Evolutionary conservation across 768 basidiomycete genomes (phyloP), one percentile per base, ranked within the genome.

Genomic region (Crucibulum laeve): DNA sequence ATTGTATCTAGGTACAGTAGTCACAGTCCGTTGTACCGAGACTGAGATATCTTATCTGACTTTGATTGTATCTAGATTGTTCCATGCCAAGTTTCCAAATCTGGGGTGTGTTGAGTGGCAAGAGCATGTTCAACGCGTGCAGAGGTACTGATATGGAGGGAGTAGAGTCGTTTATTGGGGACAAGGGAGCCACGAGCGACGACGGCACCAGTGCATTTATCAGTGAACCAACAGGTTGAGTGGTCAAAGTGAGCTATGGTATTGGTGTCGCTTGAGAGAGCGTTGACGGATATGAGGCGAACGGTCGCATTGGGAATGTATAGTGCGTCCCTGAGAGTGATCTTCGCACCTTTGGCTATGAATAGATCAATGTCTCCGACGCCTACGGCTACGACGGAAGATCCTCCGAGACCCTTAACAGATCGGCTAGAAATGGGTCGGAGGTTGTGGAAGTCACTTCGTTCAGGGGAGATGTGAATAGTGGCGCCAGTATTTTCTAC

Each of bases 331-430:
- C 47, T 4, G 0, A 61, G 44, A 0, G 30, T 46, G 15, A 59
- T 17, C 6, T 44, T 30, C 8, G 28, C 28, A 30, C 28, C 58
- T 3, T 36, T 13, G 0, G 43, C 53, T 17, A 61, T n/a, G 1
- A 21, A 8, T 0, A 66, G 45, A 0, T 35, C n/a, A 2, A 68
- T 56, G 0, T 48, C 48, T 0, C 65, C 60, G 5, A 61, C 50
- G 0, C 57, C 60, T 4, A 49, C 30, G 1, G 61, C 59, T 1
- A 40, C 35, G n/a, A 65, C 56, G 8, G 40, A 45, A 0, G 56
- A 56, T 1, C 60, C 55, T 4, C 61, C 56, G 4, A 64, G 45
- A 2, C 66, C 61, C 13, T 54, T 54, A 2, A 67, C 49, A 1
- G 41, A 23, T 4, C 53, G 36, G 10, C 58, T 43, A 0, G 48